Evolutionary conservation across 2,329 filamentous ascomycete genomes (phyloP).

Genomic region (Colletotrichum brevisporum): DNA sequence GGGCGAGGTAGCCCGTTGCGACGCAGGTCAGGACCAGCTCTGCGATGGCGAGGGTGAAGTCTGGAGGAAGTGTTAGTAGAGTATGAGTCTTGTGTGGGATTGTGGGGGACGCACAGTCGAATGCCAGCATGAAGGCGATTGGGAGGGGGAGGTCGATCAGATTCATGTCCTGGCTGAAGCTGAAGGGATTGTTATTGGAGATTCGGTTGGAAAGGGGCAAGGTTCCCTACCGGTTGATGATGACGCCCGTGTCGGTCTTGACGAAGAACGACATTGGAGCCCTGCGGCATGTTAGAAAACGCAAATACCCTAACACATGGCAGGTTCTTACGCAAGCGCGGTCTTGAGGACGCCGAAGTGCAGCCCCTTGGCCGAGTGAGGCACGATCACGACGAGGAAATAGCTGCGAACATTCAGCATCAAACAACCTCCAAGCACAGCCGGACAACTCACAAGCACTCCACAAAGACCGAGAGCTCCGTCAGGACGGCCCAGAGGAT

Average conservation of each 20-base stretch:
- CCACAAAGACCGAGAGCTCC: background rate
- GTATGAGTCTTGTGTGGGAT: fast-evolving
- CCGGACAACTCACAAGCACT: background rate
- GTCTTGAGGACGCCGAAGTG: constrained; percentile 29
- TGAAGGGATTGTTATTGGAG: background rate
- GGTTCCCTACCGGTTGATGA: constrained; percentile 41
- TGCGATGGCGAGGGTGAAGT: constrained; percentile 48
- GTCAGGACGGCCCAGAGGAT: constrained; percentile 27
- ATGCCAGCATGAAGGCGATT: constrained; percentile 45
- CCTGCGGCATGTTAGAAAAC: background rate
- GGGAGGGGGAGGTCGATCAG: constrained; percentile 45
- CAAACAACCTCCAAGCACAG: too few relatives aligned
- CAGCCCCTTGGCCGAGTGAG: constrained; percentile 35
- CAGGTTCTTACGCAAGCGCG: constrained; percentile 16
- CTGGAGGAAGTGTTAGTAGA: background rate
- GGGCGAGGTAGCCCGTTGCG: constrained; percentile 59
- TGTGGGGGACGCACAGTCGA: constrained; percentile 6
- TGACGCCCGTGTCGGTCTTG: constrained; percentile 43
- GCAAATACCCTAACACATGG: background rate
- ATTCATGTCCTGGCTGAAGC: constrained; percentile 48
- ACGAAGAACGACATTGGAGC: constrained; percentile 43
- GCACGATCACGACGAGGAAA: constrained; percentile 29
- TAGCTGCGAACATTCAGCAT: background rate
- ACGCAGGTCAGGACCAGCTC: constrained; percentile 62
- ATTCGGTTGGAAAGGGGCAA: background rate